Conservation (phyloP, 805 yeast genomes). For the Candida cerambycidarum region DNA sequence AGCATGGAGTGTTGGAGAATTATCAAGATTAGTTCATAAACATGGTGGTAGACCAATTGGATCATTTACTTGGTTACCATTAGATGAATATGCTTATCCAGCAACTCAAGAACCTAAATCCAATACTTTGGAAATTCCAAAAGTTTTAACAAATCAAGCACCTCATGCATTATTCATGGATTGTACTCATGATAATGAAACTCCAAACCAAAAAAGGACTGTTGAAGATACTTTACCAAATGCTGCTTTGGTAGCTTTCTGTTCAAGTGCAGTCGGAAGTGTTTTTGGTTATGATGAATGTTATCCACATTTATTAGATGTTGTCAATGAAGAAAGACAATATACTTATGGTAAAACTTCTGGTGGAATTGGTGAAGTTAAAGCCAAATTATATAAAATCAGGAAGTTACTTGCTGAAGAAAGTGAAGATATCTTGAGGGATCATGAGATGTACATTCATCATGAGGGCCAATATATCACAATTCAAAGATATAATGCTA, state of each 20-base stretch:
- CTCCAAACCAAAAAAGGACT: constrained; percentile 84
- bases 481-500: constrained; percentile 79
- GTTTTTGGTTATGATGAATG: constrained; percentile 94
- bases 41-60: constrained; percentile 98
- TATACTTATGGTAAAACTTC: constrained; percentile 47
- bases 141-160: constrained; percentile 60
- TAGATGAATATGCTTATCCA: constrained; percentile 72
- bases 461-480: constrained; percentile 93
- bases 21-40: constrained; percentile 80
- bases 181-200: constrained; percentile 95
- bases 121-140: constrained; percentile 57
- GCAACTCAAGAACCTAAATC: constrained; percentile 42
- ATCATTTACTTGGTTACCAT: constrained; percentile 76
- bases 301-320: constrained; percentile 76
- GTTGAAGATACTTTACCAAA: constrained; percentile 93
- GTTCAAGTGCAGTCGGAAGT: constrained; percentile 92
- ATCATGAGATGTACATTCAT: constrained; percentile 89
- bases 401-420: constrained; percentile 57
- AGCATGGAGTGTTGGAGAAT: constrained; percentile 84
- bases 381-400: constrained; percentile 56
- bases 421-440: constrained; percentile 51
- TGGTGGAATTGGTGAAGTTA: constrained; percentile 77
- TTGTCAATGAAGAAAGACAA: constrained; percentile 70
- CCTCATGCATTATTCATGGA: constrained; percentile 97
- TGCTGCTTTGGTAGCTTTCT: constrained; percentile 90